Percentiles rank a stretch among this genome's conserved stretches.
These are phyloP conservation scores for Coniochaeta sp. DNA, from an alignment of 2,329 filamentous ascomycete species.

Conservation along the genomic window DNA sequence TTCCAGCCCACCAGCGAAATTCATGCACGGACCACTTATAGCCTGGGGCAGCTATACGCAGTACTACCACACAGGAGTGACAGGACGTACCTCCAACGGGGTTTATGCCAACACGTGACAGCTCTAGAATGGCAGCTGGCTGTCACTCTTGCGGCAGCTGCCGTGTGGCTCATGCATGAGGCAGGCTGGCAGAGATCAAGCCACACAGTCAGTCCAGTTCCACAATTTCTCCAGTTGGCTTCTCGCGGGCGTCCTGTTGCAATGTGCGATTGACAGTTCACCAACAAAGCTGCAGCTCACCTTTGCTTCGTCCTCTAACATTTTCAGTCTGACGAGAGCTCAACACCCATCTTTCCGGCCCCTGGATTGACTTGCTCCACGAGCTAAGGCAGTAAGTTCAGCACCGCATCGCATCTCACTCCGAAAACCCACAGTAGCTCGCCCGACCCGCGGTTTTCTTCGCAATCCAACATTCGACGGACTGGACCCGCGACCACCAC, in stretches of 20 bases:
- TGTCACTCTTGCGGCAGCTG: too few relatives aligned
- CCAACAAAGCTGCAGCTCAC: constrained; percentile 1
- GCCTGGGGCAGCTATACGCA: too few relatives aligned
- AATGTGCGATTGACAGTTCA: neutral
- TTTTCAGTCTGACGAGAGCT: neutral
- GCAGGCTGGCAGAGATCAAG: neutral
- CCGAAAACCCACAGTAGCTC: too few relatives aligned
- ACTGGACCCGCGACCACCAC: neutral
- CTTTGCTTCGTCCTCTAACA: neutral
- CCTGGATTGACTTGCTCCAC: neutral
- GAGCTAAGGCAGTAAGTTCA: too few relatives aligned
- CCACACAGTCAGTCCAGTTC: too few relatives aligned
- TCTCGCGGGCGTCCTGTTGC: neutral
- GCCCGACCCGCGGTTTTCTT: neutral
- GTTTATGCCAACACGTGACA: too few relatives aligned
- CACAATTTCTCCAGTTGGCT: neutral
- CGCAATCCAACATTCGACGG: neutral
- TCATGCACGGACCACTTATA: neutral
- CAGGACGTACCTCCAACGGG: too few relatives aligned
- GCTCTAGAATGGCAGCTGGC: too few relatives aligned
- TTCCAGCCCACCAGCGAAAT: neutral
- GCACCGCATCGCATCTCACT: too few relatives aligned
- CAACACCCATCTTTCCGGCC: neutral
- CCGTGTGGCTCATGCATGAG: neutral
- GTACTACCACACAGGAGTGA: too few relatives aligned